Evolutionary conservation across 2,329 filamentous ascomycete genomes (phyloP), one percentile per base, ranked within the genome.

Genomic region (Paradendryphiella salina): DNA sequence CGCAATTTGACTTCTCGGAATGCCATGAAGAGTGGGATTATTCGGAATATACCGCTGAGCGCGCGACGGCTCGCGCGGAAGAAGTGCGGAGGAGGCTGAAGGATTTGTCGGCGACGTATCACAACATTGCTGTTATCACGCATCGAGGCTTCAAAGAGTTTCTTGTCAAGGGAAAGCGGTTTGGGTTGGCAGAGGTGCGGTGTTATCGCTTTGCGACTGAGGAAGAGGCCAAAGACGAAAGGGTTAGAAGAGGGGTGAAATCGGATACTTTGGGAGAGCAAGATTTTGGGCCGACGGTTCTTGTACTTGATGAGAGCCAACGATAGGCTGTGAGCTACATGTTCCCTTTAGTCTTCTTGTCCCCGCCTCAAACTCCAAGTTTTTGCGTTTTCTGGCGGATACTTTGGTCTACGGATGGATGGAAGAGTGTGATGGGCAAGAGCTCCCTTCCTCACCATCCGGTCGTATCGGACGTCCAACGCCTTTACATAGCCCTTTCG

Each of bases 231-330:
- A 13, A 34, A 14, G 38, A 52, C 23, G 33, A 46, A 33, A 37
- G 21, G 4, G 21, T 54, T 3, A 52, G 58, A 29, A 45, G 37
- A 20, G 60, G 60, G 1, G 9, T 51, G 3, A 45, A 61, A 46
- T 55, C 44, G 14, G 57, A 62, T 10, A 56, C 45, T 3, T 13
- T 47, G 34, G 32, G 47, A 11, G 41, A 47, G 21, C 51, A 58
- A 17, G 58, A 66, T 21, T 66, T 63, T 56, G 63, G 60, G 3
- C 57, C 64, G 4, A 59, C 59, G 8, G 50, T 65, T 4, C 46
- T 65, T 18, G 37, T 60, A 5, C 17, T 37, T 21, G 28, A 46
- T 8, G 38, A 41, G n/a, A 9, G 23, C 14, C 26, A 51, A 9
- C 17, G 32, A 11, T 34, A 35, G 13, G 4, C n/a, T n/a, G n/a